These are phyloP conservation scores for Arthrobotrys sphaeroides DNA, from an alignment of 2,329 filamentous ascomycete genomes.

Conservation along the genomic window DNA sequence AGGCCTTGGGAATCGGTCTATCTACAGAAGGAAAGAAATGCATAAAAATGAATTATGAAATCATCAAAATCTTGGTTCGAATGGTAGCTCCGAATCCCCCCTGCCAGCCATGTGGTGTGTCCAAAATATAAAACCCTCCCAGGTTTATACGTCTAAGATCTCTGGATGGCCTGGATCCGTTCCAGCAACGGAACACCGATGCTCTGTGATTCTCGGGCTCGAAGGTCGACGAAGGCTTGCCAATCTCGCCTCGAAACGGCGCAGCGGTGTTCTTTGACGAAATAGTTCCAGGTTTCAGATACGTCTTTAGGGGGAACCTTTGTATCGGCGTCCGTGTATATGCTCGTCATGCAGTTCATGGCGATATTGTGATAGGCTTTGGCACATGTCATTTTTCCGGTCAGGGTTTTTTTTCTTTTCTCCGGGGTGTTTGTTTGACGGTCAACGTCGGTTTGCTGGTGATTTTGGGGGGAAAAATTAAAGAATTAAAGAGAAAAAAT, in stretches of 20 bases:
- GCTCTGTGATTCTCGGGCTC: background rate
- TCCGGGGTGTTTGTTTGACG: background rate
- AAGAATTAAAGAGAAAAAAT: background rate
- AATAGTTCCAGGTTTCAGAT: background rate
- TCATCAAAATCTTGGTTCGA: background rate
- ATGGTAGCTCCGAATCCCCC: no score
- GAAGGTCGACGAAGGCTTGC: constrained; percentile 8
- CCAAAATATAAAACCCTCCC: constrained; percentile 9
- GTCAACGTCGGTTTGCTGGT: background rate
- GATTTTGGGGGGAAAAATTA: background rate
- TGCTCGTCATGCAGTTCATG: constrained; percentile 17
- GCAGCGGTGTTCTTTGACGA: constrained; percentile 13
- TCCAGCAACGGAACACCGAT: background rate
- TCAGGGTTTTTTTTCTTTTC: background rate
- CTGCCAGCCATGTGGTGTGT: no score
- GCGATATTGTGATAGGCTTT: constrained; percentile 17
- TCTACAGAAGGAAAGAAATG: background rate
- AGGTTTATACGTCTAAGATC: background rate
- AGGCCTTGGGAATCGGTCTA: constrained; percentile 4
- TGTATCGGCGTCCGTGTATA: constrained; percentile 20
- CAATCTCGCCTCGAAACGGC: constrained; percentile 14
- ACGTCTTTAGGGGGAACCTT: constrained; percentile 3
- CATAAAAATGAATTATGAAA: background rate
- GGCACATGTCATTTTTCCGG: constrained; percentile 13
- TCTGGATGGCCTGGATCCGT: constrained; percentile 6